Evolutionary conservation across 179 eudicot species (phyloP).

Genomic region (Pouteria campechiana): DNA sequence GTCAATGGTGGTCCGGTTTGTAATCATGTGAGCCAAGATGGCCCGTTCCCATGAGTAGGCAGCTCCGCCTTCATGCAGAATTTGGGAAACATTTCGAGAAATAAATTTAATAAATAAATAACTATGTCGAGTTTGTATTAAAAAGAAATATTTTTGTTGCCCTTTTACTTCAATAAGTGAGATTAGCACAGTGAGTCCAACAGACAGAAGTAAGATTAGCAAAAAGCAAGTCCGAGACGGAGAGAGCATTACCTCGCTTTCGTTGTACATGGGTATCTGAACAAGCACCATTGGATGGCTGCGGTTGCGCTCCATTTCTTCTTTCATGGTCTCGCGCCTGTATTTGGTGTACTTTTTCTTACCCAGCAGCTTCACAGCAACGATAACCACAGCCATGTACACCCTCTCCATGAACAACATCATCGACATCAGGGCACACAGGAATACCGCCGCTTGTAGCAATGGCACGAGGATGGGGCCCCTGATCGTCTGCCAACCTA

Average conservation of each 20-base stretch:
- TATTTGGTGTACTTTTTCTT: slow-evolving; percentile 38
- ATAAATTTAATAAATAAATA: no score
- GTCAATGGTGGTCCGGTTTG: no score
- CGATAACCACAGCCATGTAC: slow-evolving; percentile 33
- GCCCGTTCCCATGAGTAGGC: no score
- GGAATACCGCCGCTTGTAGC: slow-evolving; percentile 16
- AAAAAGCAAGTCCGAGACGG: no score
- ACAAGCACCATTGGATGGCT: slow-evolving; percentile 31
- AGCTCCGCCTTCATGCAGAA: no score
- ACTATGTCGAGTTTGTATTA: no score
- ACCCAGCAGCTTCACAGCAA: slow-evolving; percentile 16
- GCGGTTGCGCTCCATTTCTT: slow-evolving; percentile 19
- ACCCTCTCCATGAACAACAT: slow-evolving; percentile 37
- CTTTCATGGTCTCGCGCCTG: slow-evolving; percentile 20
- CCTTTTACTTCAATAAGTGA: no score
- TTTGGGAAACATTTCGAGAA: no score
- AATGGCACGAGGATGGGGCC: slow-evolving; percentile 22
- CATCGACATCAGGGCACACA: slow-evolving; percentile 30
- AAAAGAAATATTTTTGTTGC: no score
- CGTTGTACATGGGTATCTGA: slow-evolving; percentile 42
- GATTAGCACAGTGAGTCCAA: no score
- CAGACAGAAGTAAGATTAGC: no score
- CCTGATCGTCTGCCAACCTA: slow-evolving; percentile 23
- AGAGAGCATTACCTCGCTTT: slow-evolving; percentile 42
- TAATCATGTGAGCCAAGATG: no score